Conservation (phyloP, 1,139 yeast species). For the Hyphopichia pseudoburtonii region DNA sequence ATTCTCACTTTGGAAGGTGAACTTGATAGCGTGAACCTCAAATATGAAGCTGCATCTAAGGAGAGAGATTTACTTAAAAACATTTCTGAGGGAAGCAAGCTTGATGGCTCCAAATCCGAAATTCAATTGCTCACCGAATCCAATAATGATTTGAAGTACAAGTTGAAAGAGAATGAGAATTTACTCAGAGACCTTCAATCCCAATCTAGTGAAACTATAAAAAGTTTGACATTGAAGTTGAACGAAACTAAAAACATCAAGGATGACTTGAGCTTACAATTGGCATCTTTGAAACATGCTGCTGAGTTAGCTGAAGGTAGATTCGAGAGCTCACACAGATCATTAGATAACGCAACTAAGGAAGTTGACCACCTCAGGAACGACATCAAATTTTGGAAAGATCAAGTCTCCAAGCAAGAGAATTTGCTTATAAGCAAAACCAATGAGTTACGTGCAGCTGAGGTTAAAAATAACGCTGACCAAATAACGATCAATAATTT, state of each 20-base stretch:
- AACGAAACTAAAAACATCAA: slow-evolving; percentile 23
- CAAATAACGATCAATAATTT: slow-evolving; percentile 50
- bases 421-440: slow-evolving; percentile 52
- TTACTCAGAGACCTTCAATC: slow-evolving; percentile 30
- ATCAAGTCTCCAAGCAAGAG: slow-evolving; percentile 58
- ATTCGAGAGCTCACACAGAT: slow-evolving; percentile 27
- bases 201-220: slow-evolving; percentile 24
- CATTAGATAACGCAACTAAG: slow-evolving; percentile 45
- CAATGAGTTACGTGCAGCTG: slow-evolving; percentile 57
- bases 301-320: slow-evolving; percentile 36
- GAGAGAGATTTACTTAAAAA: slow-evolving; percentile 69
- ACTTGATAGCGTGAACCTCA: slow-evolving; percentile 49
- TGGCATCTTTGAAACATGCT: slow-evolving; percentile 31
- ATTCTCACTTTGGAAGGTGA: slow-evolving; percentile 67
- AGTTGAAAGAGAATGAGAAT: slow-evolving; percentile 28
- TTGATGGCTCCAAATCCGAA: slow-evolving; percentile 12
- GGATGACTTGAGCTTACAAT: slow-evolving; percentile 32
- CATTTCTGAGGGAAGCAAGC: slow-evolving; percentile 21
- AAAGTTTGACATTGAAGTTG: slow-evolving; percentile 28
- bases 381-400: slow-evolving; percentile 46
- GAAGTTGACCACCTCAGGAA: slow-evolving; percentile 52
- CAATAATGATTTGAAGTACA: slow-evolving; percentile 27
- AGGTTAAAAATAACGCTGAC: slow-evolving; percentile 48
- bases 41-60: slow-evolving; percentile 51
- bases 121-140: slow-evolving; percentile 28